A percentile compares a stretch with the other conserved stretches of the same genome.
These are phyloP conservation scores for Sanguinoderma infundibulare DNA, from an alignment of 1,284 basidiomycete genomes.

Conservation along the genomic window DNA sequence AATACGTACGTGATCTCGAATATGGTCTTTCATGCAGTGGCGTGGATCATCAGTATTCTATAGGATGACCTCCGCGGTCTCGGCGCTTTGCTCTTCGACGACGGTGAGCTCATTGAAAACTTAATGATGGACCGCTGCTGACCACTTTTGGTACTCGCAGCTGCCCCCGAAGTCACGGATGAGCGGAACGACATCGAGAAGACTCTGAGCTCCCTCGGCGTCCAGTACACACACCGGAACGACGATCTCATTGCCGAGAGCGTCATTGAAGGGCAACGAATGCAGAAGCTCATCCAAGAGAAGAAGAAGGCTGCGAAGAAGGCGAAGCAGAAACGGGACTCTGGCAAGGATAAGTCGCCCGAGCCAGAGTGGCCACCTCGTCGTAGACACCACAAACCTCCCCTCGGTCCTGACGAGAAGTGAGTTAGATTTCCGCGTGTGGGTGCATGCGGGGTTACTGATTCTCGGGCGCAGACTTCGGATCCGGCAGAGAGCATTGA, in stretches of 20 bases:
- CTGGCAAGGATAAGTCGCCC: conserved; percentile 29
- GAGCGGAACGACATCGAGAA: conserved; percentile 54
- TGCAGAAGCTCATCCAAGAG: conserved; percentile 52
- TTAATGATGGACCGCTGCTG: neutral
- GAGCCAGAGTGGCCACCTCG: conserved; percentile 66
- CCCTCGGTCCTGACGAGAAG: conserved; percentile 53
- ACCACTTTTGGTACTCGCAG: conserved; percentile 19
- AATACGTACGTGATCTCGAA: conserved; percentile 52
- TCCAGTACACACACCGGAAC: conserved; percentile 74
- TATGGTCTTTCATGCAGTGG: neutral
- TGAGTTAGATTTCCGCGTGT: conserved; percentile 41
- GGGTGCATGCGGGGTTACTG: neutral
- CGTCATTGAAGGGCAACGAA: conserved; percentile 66
- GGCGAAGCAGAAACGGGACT: conserved; percentile 33
- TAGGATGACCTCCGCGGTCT: conserved; percentile 66
- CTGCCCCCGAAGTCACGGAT: conserved; percentile 30
- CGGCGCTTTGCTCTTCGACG: conserved; percentile 70
- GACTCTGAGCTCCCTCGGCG: conserved; percentile 61
- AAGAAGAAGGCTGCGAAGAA: conserved; percentile 33
- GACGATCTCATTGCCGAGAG: conserved; percentile 72
- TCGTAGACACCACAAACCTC: conserved; percentile 58
- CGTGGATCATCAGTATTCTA: neutral
- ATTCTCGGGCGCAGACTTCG: conserved; percentile 43
- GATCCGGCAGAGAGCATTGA: conserved; percentile 58
- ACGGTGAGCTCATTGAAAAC: conserved; percentile 45